Conservation (phyloP, 2,329 filamentous ascomycete genomes). For the Karstenula rhodostoma region DNA sequence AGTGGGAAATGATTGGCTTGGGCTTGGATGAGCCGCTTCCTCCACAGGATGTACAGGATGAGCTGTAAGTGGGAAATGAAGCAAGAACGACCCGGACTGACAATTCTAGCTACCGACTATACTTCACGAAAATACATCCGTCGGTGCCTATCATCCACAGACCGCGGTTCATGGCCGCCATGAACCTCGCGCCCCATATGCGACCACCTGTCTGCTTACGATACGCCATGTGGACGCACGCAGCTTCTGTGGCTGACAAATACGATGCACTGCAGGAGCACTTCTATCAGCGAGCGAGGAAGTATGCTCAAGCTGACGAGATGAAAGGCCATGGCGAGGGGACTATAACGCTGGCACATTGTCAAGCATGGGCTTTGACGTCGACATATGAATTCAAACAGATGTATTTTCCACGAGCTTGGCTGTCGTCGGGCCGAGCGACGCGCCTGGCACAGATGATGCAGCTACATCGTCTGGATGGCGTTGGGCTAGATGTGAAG, state of each 20-base stretch:
- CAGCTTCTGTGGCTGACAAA: constrained; percentile 85
- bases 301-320: constrained; percentile 89
- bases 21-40: constrained; percentile 85
- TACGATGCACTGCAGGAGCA: constrained; percentile 81
- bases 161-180: constrained; percentile 83
- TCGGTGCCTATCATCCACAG: constrained; percentile 89
- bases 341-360: constrained; percentile 85
- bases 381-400: constrained; percentile 92
- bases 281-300: constrained; percentile 88
- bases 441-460: constrained; percentile 90
- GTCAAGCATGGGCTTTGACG: constrained; percentile 83
- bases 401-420: constrained; percentile 96
- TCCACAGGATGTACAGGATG: constrained; percentile 80
- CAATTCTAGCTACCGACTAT: constrained; percentile 74
- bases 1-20: constrained; percentile 86
- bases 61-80: constrained; percentile 66
- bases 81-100: constrained; percentile 18
- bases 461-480: constrained; percentile 87
- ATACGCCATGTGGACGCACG: constrained; percentile 95
- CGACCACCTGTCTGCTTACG: constrained; percentile 86
- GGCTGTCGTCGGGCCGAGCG: constrained; percentile 87
- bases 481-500: constrained; percentile 84
- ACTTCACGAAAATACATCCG: constrained; percentile 89
- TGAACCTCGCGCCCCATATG: constrained; percentile 87
- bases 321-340: constrained; percentile 91